Conservation (phyloP, 805 yeast genomes). For the Debaryomyces hansenii region DNA sequence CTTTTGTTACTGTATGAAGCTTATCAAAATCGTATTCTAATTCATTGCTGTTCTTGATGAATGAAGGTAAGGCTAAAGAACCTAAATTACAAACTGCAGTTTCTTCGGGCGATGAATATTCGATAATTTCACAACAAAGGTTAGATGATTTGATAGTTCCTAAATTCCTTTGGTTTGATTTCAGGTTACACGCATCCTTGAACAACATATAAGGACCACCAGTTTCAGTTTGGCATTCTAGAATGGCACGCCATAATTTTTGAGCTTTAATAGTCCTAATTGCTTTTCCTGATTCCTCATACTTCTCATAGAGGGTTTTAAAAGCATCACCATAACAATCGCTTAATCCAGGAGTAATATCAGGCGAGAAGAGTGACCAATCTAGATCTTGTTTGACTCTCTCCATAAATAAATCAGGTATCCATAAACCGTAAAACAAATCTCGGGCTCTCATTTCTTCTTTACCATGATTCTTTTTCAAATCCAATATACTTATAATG, state of each 20-base stretch:
- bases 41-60: slow-evolving; percentile 49
- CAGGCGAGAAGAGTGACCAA: slow-evolving; percentile 91
- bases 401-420: slow-evolving; percentile 91
- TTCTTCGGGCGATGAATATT: slow-evolving; percentile 88
- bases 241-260: slow-evolving; percentile 83
- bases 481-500: slow-evolving; percentile 78
- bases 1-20: slow-evolving; percentile 76
- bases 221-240: slow-evolving; percentile 93
- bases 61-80: slow-evolving; percentile 84
- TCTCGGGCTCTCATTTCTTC: slow-evolving; percentile 94
- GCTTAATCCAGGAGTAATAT: slow-evolving; percentile 80
- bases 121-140: slow-evolving; percentile 91
- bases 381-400: slow-evolving; percentile 75
- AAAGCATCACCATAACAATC: slow-evolving; percentile 88
- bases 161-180: slow-evolving; percentile 87
- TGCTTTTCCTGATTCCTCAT: slow-evolving; percentile 70
- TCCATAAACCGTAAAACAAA: slow-evolving; percentile 90
- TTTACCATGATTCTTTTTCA: slow-evolving; percentile 91
- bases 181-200: slow-evolving; percentile 86
- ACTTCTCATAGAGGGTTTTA: slow-evolving; percentile 64
- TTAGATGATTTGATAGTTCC: slow-evolving; percentile 93
- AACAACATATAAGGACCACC: slow-evolving; percentile 95
- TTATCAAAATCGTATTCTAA: slow-evolving; percentile 67
- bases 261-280: slow-evolving; percentile 75
- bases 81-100: slow-evolving; percentile 95